Evolutionary conservation across 345 rosid genomes (phyloP).

Genomic region (Excoecaria cochinchinensis): DNA sequence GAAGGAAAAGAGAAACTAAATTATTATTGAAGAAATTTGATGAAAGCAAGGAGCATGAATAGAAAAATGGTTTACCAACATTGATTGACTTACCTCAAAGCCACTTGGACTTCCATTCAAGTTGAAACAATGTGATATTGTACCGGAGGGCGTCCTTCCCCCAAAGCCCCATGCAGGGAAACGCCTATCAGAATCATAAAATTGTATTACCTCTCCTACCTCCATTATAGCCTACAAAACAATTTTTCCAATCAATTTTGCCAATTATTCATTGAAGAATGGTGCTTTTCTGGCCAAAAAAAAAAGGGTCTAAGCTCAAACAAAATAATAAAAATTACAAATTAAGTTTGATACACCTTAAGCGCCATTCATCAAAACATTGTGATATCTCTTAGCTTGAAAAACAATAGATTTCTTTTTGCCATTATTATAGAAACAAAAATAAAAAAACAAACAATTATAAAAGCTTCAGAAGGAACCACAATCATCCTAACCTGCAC

Average conservation of each 20-base stretch:
- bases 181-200: conserved; percentile 74
- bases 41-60: neutral
- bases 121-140: conserved; percentile 79
- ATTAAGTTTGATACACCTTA: neutral
- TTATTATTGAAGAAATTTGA: neutral
- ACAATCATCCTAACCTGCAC: neutral
- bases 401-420: too few species aligned
- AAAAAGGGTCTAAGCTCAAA: neutral
- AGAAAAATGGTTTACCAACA: neutral
- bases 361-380: neutral
- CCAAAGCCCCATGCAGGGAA: conserved; percentile 96
- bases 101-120: conserved; percentile 55
- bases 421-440: too few species aligned
- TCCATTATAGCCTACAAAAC: conserved; percentile 71
- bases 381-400: neutral
- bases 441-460: neutral
- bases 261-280: neutral
- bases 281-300: neutral
- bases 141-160: conserved; percentile 54
- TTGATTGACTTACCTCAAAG: conserved; percentile 50
- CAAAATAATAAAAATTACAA: neutral
- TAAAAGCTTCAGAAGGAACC: neutral
- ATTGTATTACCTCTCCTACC: conserved; percentile 82
- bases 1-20: neutral
- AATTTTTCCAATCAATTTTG: neutral